Conservation (phyloP, 1,284 basidiomycete genomes). For the Melampsora americana region DNA sequence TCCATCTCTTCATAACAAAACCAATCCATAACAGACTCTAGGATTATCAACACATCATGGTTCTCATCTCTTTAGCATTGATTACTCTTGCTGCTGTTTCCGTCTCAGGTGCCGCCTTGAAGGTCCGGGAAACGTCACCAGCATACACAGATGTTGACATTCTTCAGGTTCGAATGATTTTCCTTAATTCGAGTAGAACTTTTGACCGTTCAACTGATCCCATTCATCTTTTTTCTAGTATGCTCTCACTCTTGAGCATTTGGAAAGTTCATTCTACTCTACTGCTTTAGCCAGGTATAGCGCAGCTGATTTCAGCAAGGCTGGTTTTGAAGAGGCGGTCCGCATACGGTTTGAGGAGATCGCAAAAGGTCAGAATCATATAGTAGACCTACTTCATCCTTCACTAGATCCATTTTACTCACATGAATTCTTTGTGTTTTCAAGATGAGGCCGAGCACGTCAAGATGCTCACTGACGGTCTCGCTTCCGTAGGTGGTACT, state of each 20-base stretch:
- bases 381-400: no score
- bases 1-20: no score
- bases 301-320: conserved; percentile 59
- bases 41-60: not conserved
- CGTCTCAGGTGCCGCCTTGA: not conserved
- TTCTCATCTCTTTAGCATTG: not conserved
- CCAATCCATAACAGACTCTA: no score
- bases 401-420: no score
- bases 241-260: conserved; percentile 67
- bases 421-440: conserved; percentile 55
- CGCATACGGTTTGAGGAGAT: not conserved
- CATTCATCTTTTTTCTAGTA: conserved; percentile 58
- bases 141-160: not conserved
- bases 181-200: not conserved
- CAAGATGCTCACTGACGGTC: conserved; percentile 57
- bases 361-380: not conserved
- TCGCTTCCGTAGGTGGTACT: conserved; percentile 57
- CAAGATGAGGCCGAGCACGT: conserved; percentile 63
- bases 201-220: no score
- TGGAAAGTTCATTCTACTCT: conserved; percentile 65
- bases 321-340: conserved; percentile 56
- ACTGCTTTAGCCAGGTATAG: conserved; percentile 36
- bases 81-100: not conserved
- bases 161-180: not conserved
- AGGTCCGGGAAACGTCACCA: not conserved